Evolutionary conservation across 805 yeast species (phyloP).

Genomic region (Wickerhamomyces strasburgensis): DNA sequence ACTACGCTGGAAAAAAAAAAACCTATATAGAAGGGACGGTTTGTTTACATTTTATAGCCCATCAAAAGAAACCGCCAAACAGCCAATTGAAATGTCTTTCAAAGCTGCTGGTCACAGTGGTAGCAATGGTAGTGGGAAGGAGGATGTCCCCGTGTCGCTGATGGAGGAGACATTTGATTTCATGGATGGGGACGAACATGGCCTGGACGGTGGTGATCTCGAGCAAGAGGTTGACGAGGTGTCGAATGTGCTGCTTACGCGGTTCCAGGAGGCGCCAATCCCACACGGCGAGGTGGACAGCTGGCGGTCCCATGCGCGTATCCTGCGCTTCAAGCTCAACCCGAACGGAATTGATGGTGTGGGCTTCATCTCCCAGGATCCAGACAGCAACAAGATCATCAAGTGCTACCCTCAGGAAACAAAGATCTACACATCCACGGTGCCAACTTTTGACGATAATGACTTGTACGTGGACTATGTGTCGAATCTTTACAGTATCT

Average conservation of each 20-base stretch:
- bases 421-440: slow-evolving; percentile 36
- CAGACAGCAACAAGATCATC: slow-evolving; percentile 21
- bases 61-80: no score
- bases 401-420: slow-evolving; percentile 35
- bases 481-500: slow-evolving; percentile 44
- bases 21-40: neutral
- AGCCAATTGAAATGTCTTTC: slow-evolving; percentile 6
- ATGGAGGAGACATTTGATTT: slow-evolving; percentile 22
- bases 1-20: slow-evolving; percentile 2
- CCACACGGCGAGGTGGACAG: slow-evolving; percentile 27
- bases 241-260: slow-evolving; percentile 26
- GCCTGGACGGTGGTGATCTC: slow-evolving; percentile 16
- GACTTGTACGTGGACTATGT: slow-evolving; percentile 42
- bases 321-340: slow-evolving; percentile 43
- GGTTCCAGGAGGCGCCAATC: slow-evolving; percentile 31
- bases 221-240: slow-evolving; percentile 24
- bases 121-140: neutral
- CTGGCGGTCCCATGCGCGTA: slow-evolving; percentile 33
- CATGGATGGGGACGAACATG: slow-evolving; percentile 15
- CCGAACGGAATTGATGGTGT: slow-evolving; percentile 37
- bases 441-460: slow-evolving; percentile 37
- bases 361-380: slow-evolving; percentile 32
- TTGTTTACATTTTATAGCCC: neutral
- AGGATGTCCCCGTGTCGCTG: slow-evolving; percentile 6
- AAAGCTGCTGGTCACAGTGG: no score